These are phyloP conservation scores for Pleurotus tuoliensis DNA, from an alignment of 768 basidiomycete genomes.

Conservation along the genomic window DNA sequence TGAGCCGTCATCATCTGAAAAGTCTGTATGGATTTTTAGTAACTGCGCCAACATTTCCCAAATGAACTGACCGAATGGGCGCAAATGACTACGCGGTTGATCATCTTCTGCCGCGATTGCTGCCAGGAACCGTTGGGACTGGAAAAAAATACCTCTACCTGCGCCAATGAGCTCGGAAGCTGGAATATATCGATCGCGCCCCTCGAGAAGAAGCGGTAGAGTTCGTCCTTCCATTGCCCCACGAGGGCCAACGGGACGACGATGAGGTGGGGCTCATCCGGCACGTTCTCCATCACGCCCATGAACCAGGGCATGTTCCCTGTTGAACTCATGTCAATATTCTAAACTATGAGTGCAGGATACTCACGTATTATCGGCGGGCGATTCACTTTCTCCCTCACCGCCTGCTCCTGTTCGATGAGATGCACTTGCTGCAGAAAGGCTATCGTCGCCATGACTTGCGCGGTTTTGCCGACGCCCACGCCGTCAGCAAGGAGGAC, in stretches of 20 bases:
- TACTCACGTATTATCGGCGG: neutral
- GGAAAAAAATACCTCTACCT: neutral
- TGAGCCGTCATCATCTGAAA: neutral
- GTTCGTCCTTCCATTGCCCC: slow-evolving; percentile 18
- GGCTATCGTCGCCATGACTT: slow-evolving; percentile 11
- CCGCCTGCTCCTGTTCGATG: neutral
- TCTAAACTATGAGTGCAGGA: neutral
- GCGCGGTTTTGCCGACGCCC: slow-evolving; percentile 18
- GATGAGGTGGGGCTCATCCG: slow-evolving; percentile 16
- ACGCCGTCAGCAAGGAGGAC: slow-evolving; percentile 8
- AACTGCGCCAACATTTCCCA: neutral
- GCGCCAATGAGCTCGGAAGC: neutral
- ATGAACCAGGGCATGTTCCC: neutral
- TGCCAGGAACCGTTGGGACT: neutral
- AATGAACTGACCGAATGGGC: neutral
- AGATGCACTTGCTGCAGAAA: slow-evolving; percentile 6
- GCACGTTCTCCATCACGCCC: neutral
- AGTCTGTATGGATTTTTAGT: neutral
- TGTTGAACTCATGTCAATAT: neutral
- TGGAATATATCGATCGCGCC: slow-evolving; percentile 7
- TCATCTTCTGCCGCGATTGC: neutral
- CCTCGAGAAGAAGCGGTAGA: slow-evolving; percentile 10
- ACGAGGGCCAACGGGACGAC: slow-evolving; percentile 18
- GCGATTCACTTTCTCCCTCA: no score
- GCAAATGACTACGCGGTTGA: neutral